phyloP scores from a whole-genome alignment of 352 stramenopile species.

The Halophytophthora polymorphica region DNA sequence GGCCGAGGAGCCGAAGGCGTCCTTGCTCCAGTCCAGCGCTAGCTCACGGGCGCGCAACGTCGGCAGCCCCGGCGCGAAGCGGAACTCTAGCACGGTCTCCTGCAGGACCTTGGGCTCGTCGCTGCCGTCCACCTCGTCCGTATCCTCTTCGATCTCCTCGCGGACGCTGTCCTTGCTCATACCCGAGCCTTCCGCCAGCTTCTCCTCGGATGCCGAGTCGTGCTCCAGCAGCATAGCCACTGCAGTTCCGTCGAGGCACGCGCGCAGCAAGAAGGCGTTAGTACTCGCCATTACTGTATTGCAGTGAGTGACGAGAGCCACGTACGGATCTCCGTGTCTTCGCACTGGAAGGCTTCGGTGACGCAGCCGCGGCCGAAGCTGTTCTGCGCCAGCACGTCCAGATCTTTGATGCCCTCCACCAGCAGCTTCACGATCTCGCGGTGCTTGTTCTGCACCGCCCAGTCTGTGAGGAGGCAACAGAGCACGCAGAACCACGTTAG shows the following conservation, averaged over 20 bases:
- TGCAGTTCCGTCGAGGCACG: conserved; percentile 20
- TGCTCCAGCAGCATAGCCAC: conserved; percentile 75
- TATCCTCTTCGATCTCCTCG: conserved; percentile 64
- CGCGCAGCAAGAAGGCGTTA: no score
- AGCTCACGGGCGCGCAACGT: conserved; percentile 74
- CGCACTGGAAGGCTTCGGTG: conserved; percentile 80
- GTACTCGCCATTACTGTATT: no score
- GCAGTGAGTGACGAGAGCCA: no score
- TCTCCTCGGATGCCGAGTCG: conserved; percentile 73
- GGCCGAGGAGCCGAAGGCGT: conserved; percentile 73
- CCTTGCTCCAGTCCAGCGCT: conserved; percentile 79
- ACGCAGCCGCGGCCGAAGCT: conserved; percentile 76
- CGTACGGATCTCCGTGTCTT: conserved; percentile 84
- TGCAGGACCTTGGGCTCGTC: conserved; percentile 69
- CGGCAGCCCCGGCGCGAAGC: conserved; percentile 57
- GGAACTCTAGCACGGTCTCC: conserved; percentile 78
- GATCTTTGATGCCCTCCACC: conserved; percentile 56
- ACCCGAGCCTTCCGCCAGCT: conserved; percentile 61
- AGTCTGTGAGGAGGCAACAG: conserved; percentile 41
- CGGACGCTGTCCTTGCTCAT: conserved; percentile 70
- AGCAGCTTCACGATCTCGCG: conserved; percentile 75
- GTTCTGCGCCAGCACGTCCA: conserved; percentile 84
- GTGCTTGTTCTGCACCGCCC: conserved; percentile 87
- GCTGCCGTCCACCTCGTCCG: conserved; percentile 36
- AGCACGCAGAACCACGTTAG: conserved; percentile 8